phyloP scores from a whole-genome alignment of 306 rosid genomes.

The Fragaria ananassa region DNA sequence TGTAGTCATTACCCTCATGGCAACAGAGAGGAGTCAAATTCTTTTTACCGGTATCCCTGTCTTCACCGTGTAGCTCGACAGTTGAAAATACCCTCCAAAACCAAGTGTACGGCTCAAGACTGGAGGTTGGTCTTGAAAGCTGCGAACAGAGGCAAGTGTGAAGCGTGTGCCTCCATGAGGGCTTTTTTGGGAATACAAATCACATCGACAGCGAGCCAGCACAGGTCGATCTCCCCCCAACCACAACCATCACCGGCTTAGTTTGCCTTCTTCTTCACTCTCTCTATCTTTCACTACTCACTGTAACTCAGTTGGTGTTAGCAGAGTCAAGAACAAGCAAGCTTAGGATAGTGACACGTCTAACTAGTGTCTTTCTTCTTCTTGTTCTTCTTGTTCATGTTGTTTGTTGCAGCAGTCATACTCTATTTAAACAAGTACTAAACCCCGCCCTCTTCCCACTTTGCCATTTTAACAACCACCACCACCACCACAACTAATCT shows the following conservation, averaged over 20 bases:
- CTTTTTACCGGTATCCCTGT: background rate
- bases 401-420: slow-evolving; percentile 21
- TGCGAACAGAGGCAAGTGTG: slow-evolving; percentile 1
- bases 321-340: slow-evolving; percentile 53
- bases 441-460: slow-evolving; percentile 21
- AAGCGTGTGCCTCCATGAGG: slow-evolving; percentile 8
- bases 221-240: background rate
- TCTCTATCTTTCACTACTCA: background rate
- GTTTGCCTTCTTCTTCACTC: background rate
- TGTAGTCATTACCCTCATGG: background rate
- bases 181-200: slow-evolving; percentile 11
- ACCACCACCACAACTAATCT: slow-evolving; percentile 17
- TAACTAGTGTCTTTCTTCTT: background rate
- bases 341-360: slow-evolving; percentile 5
- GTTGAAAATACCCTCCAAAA: slow-evolving; percentile 23
- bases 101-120: slow-evolving; percentile 23
- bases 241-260: slow-evolving; percentile 1
- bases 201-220: background rate
- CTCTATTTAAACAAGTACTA: slow-evolving; percentile 22
- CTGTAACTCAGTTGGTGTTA: slow-evolving; percentile 3
- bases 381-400: background rate
- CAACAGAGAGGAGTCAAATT: background rate
- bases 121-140: slow-evolving; percentile 11
- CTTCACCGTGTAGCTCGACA: slow-evolving; percentile 2
- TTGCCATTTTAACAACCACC: slow-evolving; percentile 26